Evolutionary conservation across 2,329 filamentous ascomycete species (phyloP).

Genomic region (Apiospora malaysiana): DNA sequence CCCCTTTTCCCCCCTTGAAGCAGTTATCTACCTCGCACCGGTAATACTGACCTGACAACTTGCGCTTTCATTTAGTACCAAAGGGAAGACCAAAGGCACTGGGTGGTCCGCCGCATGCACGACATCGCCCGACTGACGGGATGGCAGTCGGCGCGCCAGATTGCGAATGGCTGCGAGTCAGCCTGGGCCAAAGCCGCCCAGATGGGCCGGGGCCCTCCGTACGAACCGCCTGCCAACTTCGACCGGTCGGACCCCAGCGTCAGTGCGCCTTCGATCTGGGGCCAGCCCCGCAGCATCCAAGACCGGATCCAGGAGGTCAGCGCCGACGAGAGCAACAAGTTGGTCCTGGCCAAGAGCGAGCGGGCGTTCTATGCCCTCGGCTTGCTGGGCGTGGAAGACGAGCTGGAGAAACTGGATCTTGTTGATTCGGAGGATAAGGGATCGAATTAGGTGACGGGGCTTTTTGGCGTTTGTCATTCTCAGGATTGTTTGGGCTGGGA

Average conservation of each 20-base stretch:
- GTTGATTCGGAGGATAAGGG: conserved; percentile 44
- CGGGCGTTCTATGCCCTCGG: conserved; percentile 79
- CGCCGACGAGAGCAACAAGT: conserved; percentile 44
- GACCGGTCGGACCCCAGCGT: conserved; percentile 39
- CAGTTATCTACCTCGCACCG: neutral
- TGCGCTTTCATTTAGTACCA: conserved; percentile 61
- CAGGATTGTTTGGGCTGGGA: neutral
- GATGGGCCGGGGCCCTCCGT: conserved; percentile 77
- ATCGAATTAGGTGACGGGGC: neutral
- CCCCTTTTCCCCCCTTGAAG: neutral
- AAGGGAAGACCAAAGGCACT: conserved; percentile 73
- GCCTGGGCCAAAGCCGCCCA: conserved; percentile 79
- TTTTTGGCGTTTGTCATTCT: neutral
- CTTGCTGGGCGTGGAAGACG: conserved; percentile 77
- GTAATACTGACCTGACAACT: neutral
- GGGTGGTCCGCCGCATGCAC: conserved; percentile 76
- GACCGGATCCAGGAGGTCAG: conserved; percentile 55
- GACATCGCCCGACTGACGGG: conserved; percentile 82
- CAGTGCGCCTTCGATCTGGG: conserved; percentile 47
- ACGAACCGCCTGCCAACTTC: conserved; percentile 56
- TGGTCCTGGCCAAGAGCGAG: conserved; percentile 68
- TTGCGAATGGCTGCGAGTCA: conserved; percentile 83
- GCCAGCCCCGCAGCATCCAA: conserved; percentile 57
- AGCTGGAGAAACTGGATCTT: conserved; percentile 69
- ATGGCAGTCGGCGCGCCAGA: conserved; percentile 83